These are phyloP conservation scores for Chrysopogon serrulatus DNA, from an alignment of 176 grass and related monocot species.

Conservation along the genomic window DNA sequence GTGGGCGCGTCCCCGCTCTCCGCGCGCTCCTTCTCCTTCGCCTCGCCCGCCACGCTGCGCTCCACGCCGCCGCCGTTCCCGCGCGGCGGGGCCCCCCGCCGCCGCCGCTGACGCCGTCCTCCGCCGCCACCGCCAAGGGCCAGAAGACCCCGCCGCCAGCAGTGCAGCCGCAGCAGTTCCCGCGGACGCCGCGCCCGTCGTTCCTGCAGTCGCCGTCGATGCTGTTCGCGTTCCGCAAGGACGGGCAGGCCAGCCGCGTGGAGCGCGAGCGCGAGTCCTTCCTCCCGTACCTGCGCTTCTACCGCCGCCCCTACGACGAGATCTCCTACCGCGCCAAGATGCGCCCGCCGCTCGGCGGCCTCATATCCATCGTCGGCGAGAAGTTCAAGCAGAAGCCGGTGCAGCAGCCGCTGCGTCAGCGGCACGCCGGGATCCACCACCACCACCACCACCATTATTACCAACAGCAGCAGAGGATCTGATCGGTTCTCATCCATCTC, in stretches of 20 bases:
- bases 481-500: neutral
- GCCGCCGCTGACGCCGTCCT: conserved; percentile 19
- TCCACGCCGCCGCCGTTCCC: conserved; percentile 32
- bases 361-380: conserved; percentile 78
- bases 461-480: conserved; percentile 52
- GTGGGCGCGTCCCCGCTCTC: conserved; percentile 85
- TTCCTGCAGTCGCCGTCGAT: conserved; percentile 88
- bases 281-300: conserved; percentile 80
- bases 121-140: conserved; percentile 25
- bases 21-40: conserved; percentile 97
- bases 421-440: conserved; percentile 25
- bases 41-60: conserved; percentile 72
- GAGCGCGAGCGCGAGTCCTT: conserved; percentile 85
- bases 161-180: conserved; percentile 42
- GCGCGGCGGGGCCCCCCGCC: neutral
- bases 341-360: conserved; percentile 88
- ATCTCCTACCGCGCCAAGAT: conserved; percentile 91
- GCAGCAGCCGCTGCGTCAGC: conserved; percentile 11
- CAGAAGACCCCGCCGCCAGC: conserved; percentile 28
- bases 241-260: conserved; percentile 64
- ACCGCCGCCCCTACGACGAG: conserved; percentile 92
- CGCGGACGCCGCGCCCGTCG: conserved; percentile 82
- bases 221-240: conserved; percentile 79
- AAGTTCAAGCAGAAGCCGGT: conserved; percentile 43
- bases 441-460: conserved; percentile 14